Base-by-base conservation (phyloP, 1,284 basidiomycete genomes). In the Ceratobasidium sp. region DNA sequence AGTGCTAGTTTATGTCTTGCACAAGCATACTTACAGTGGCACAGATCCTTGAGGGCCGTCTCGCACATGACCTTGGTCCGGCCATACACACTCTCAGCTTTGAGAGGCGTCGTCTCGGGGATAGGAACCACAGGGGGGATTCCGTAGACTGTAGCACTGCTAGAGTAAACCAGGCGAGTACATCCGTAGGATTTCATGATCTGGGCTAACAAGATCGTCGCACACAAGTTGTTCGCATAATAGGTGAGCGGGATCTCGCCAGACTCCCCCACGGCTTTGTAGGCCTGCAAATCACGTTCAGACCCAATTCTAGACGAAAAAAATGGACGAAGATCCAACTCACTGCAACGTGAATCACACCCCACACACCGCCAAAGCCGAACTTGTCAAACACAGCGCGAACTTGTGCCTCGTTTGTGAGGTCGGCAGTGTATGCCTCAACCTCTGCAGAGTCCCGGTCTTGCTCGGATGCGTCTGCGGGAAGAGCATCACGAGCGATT, bases 221-320 rank as follows among this genome's bases (percentile, higher is more conserved):
- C 96, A 47, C 87, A 84, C 75, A 98, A 95, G 81, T 98, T 98
- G 85, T 96, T 96, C 78, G 89, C 86, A 82, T 98, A 98, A 85
- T 98, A 99, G 17, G 91, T 89, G 81, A 99, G 84, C 15, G 98
- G 98, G 75, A 96, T 92, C 84, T 98, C 94, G 31, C 92, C 92
- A n/a, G 94, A 96, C 84, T 99, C 98, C 66, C 98, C 98, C 33
- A 99, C 98, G 17, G 97, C 96, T 86, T 99, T 99, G 87, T 96
- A 93, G 2, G 98, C 98, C 93, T 95, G 77, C 48, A 47, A 17
- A 14, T n/a, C 33, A 44, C 19, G 44, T 8, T 65, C 44, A 65
- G 74, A 54, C 60, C 14, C 17, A 31, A 5, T 22, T 27, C 19
- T 24, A 22, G 33, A 75, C 33, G 17, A 24, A 41, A 4, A 41